Base-by-base conservation (phyloP, 2,329 filamentous ascomycete species). In the Colletotrichum lentis region DNA sequence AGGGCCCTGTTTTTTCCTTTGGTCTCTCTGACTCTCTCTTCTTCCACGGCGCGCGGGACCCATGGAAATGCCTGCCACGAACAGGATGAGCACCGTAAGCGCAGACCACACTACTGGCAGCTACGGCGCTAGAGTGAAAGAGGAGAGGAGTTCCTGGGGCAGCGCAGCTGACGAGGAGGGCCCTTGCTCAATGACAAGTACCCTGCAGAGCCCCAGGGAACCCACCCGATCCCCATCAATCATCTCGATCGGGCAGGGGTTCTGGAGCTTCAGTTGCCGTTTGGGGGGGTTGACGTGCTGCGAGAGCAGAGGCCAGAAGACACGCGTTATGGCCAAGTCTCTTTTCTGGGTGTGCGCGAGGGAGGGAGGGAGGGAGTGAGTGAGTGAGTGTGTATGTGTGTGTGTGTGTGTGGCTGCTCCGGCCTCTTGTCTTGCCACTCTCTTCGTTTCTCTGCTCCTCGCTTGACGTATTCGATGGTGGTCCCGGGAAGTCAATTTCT, bases 141-240 rank as follows among this genome's bases (percentile, higher is more conserved):
- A 65, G 49, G 58, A 59, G 24, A 63, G 43, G 65, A 59, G 46
- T 60, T 67, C 60, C 64, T 67, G 60, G 60, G 46, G 44, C 57
- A 35, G 44, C 37, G 50, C 50, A 58, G 65, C 64, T 58, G 27
- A 44, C 61, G 53, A 55, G 61, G 65, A 55, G 62, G 43, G 55
- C 37, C 57, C 61, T 54, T 68, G 65, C 65, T 64, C 16, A 43
- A n/a, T 50, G 61, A 56, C 47, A 65, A 55, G 43, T 35, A 61
- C 65, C 62, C 44, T 68, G 65, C 55, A 65, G 62, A 68, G 62
- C 65, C 65, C 65, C 65, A 68, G 65, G 64, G 65, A 68, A 68
- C 65, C 65, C 65, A 68, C 65, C 47, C 61, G 65, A 68, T 65
- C 65, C 62, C 65, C 65, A 68, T 68, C 61, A 65, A 60, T 68